Evolutionary conservation across 106 monocot genomes (phyloP).

Genomic region (Allium sativum): DNA sequence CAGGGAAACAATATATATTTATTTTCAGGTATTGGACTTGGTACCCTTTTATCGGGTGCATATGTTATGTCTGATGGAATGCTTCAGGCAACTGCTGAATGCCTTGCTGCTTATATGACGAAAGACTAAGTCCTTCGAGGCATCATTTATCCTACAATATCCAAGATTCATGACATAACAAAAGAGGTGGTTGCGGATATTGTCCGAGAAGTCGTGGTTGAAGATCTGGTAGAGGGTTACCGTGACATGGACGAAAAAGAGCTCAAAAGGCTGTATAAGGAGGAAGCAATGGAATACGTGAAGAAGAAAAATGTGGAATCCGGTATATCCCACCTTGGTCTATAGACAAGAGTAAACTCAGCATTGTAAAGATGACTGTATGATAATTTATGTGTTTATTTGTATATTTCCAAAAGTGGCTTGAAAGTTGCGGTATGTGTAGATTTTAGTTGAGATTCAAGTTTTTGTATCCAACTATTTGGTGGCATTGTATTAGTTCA

Average conservation of each 20-base stretch:
- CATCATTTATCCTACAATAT: slow-evolving; percentile 87
- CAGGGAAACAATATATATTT: slow-evolving; percentile 99
- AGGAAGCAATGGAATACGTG: slow-evolving; percentile 49
- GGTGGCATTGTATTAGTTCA: too few species aligned
- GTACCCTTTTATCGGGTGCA: slow-evolving; percentile 92
- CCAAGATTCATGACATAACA: slow-evolving; percentile 91
- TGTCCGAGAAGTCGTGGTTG: slow-evolving; percentile 65
- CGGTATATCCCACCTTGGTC: slow-evolving; percentile 77
- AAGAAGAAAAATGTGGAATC: slow-evolving; percentile 89
- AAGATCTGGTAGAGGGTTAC: slow-evolving; percentile 84
- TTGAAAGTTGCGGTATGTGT: background rate
- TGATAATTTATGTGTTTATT: too few species aligned
- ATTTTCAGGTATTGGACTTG: slow-evolving; percentile 92
- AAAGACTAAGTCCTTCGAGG: slow-evolving; percentile 81
- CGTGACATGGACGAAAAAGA: slow-evolving; percentile 79
- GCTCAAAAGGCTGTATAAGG: slow-evolving; percentile 57
- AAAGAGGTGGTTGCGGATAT: slow-evolving; percentile 90
- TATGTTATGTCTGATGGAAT: slow-evolving; percentile 88
- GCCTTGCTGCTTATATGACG: slow-evolving; percentile 92
- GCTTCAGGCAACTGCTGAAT: slow-evolving; percentile 96
- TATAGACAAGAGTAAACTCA: slow-evolving; percentile 37
- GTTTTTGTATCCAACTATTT: background rate
- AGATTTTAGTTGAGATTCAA: too few species aligned
- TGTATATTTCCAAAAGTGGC: too few species aligned
- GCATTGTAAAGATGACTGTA: too few species aligned